Base-by-base conservation (phyloP, 129 eudicot genomes). In the Centaurea solstitialis region DNA sequence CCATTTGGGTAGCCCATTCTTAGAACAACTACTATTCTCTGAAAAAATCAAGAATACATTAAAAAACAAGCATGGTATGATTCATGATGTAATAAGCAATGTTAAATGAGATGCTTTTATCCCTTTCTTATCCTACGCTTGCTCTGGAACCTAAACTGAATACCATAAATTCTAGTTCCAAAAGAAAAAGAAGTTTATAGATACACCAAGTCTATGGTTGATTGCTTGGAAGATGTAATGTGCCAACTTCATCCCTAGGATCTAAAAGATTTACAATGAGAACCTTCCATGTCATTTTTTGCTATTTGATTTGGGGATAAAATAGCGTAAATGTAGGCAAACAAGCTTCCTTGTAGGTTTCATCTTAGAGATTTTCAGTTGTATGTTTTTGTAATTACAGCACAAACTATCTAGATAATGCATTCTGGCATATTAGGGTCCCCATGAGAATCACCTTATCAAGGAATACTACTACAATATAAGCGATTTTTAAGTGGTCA, bases 1-100 rank as follows among this genome's bases (percentile, higher is more conserved):
- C 92, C 95, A 80, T 87, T 91, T 71, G 75, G 75, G 50, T 86
- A 81, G 20, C 86, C 84, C 96, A 93, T 93, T 65, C 81, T 72
- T 72, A 12, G n/a, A n/a, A n/a, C n/a, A n/a, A 43, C 67, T 53
- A 59, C 68, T 67, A 38, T 35, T 37, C 76, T 21, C 59, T 4
- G 11, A 50, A 33, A 81, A 66, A 50, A 15, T 47, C 10, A 65
- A 70, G 28, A 76, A 28, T n/a, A 1, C 5, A 79, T 75, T 37
- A 64, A 41, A 64, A 41, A 41, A 77, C 15, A 39, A 57, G 72
- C 17, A 6, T 38, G 72, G 3, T 4, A 30, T 47, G 67, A 23
- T 20, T 7, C 50, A n/a, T 13, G 68, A 20, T 37, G 28, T 28
- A 23, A 68, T 33, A 1, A 26, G 9, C 64, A 61, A 37, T 35